Evolutionary conservation across 768 basidiomycete species (phyloP).

Genomic region (Suillus bovinus): DNA sequence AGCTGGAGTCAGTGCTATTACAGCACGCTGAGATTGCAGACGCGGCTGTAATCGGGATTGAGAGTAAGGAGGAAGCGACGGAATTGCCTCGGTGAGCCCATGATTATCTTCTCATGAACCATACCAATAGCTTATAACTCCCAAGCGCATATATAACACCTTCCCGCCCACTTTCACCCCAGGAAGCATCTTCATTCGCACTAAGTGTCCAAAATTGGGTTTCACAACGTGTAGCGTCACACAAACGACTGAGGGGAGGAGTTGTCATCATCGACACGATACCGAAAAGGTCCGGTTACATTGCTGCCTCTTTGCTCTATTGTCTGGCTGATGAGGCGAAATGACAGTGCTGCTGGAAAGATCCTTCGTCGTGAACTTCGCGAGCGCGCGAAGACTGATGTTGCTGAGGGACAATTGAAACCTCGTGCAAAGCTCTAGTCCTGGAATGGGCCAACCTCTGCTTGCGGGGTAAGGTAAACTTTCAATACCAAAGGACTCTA

Average conservation of each 20-base stretch:
- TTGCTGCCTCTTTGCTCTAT: not conserved
- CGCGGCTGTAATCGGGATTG: slow-evolving; percentile 77
- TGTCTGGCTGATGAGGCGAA: not conserved
- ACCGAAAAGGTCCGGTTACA: slow-evolving; percentile 28
- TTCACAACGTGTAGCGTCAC: slow-evolving; percentile 62
- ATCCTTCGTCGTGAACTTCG: slow-evolving; percentile 80
- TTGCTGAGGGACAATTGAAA: slow-evolving; percentile 25
- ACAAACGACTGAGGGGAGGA: slow-evolving; percentile 79
- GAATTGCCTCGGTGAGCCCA: slow-evolving; percentile 70
- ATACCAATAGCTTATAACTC: not conserved
- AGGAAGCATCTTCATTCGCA: slow-evolving; percentile 36
- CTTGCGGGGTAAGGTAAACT: not conserved
- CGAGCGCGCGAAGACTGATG: slow-evolving; percentile 61
- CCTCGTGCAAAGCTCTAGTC: slow-evolving; percentile 20
- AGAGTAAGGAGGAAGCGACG: slow-evolving; percentile 65
- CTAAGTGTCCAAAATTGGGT: slow-evolving; percentile 66
- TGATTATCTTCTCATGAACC: not conserved
- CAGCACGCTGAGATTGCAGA: slow-evolving; percentile 78
- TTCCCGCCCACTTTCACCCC: slow-evolving; percentile 21
- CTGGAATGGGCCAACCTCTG: not conserved
- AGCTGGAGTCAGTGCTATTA: slow-evolving; percentile 76
- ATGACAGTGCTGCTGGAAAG: slow-evolving; percentile 76
- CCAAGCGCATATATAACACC: slow-evolving; percentile 60
- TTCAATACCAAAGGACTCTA: not conserved
- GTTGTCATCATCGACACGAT: slow-evolving; percentile 56